These are phyloP conservation scores for Phytophthora meadii DNA, from an alignment of 352 stramenopile genomes.

Conservation along the genomic window DNA sequence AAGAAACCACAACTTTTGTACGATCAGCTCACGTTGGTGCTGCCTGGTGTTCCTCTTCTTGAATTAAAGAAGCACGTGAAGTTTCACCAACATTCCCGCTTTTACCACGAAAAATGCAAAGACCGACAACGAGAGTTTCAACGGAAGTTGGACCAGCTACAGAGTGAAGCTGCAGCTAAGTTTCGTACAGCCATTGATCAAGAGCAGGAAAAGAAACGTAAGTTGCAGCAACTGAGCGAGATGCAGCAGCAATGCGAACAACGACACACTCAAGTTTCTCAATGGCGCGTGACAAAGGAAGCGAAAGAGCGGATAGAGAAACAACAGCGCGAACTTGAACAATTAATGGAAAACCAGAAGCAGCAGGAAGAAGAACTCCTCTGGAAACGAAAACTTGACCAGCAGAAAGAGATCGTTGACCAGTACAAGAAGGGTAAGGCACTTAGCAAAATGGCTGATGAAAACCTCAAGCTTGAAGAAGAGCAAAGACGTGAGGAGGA, in stretches of 20 bases:
- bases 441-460: constrained; percentile 52
- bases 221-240: constrained; percentile 41
- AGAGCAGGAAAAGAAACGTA: constrained; percentile 36
- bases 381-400: constrained; percentile 52
- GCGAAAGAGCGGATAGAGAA: constrained; percentile 61
- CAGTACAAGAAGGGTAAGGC: constrained; percentile 66
- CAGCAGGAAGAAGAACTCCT: constrained; percentile 48
- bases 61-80: constrained; percentile 64
- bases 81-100: constrained; percentile 66
- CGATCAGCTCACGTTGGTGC: constrained; percentile 53
- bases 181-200: constrained; percentile 32
- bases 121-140: constrained; percentile 58
- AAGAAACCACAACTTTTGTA: constrained; percentile 71
- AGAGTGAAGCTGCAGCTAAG: constrained; percentile 36
- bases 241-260: constrained; percentile 52
- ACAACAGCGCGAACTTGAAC: constrained; percentile 66
- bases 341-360: constrained; percentile 44
- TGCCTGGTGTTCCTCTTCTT: constrained; percentile 42
- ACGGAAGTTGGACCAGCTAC: constrained; percentile 39
- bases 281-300: constrained; percentile 63
- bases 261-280: constrained; percentile 49
- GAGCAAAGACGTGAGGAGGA: constrained; percentile 43
- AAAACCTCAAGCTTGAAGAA: constrained; percentile 47
- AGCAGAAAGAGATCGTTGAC: constrained; percentile 58
- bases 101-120: constrained; percentile 61